Evolutionary conservation across 176 grass and related monocot genomes (phyloP).

Genomic region (Lolium multiflorum): DNA sequence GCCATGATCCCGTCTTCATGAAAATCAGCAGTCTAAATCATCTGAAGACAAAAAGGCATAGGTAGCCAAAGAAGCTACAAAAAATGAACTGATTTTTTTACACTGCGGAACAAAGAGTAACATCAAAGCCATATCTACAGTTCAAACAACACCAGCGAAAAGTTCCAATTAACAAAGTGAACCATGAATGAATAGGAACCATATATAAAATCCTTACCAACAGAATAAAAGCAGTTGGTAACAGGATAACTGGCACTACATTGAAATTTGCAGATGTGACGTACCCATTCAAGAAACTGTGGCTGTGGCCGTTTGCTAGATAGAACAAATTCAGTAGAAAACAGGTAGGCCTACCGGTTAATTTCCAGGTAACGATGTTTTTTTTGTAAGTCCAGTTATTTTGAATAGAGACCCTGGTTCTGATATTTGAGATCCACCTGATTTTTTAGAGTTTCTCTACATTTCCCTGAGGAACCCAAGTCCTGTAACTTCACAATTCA

Average conservation of each 20-base stretch:
- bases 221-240: background rate
- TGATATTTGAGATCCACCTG: background rate
- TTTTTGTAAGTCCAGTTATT: background rate
- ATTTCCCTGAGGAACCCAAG: background rate
- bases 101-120: background rate
- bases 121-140: background rate
- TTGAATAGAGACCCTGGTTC: background rate
- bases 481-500: background rate
- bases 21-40: background rate
- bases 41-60: background rate
- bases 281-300: background rate
- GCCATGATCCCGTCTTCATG: slow-evolving; percentile 55
- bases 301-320: background rate
- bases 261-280: slow-evolving; percentile 13
- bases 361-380: background rate
- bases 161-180: background rate
- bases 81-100: background rate
- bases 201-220: background rate
- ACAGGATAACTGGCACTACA: slow-evolving; percentile 1
- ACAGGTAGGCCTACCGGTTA: background rate
- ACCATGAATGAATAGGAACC: background rate
- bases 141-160: background rate
- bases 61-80: background rate
- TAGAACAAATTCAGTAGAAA: background rate
- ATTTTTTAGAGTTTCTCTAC: background rate